Base-by-base conservation (phyloP, 352 stramenopile genomes). In the Globisporangium uncinulatum region DNA sequence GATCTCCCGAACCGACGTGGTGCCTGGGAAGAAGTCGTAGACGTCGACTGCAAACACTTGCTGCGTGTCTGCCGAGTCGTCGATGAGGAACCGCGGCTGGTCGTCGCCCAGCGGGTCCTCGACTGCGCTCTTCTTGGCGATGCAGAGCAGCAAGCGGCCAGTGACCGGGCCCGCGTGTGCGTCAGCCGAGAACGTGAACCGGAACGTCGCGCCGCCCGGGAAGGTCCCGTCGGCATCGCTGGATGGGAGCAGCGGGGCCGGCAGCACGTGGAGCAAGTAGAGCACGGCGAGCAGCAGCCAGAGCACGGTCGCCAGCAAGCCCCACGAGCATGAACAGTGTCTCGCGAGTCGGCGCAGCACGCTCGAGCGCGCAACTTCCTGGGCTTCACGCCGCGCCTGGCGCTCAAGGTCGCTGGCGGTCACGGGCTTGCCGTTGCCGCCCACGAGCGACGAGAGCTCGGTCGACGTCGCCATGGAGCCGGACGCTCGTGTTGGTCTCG, bases 11-110 rank as follows among this genome's bases (percentile, higher is more conserved):
- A 51, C 45, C 2, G 13, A 6, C 50, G 73, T 54, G 13, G 24
- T 51, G 54, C 68, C 61, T 0, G 66, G 44, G 34, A 65, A 51
- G 46, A 79, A 79, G 19, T 63, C 64, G 43, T 56, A 75, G 21
- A 79, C 70, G 61, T 79, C 70, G 21, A 75, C 65, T 4, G 64
- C 70, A 29, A 79, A 79, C 31, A 70, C 51, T 51, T 79, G 70
- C 62, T 79, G 70, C 32, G 70, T 74, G 53, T 69, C 61, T 4
- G 53, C 56, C 34, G 57, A 71, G 61, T 79, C 70, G 52, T 55
- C 51, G 41, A 79, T 48, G 20, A 79, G 62, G 46, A 79, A 64
- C 13, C 70, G 70, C 45, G 70, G 70, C 54, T 79, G 64, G 56
- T 77, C 66, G 13, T 74, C 63, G 17, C 49, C 63, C 15, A 57